Evolutionary conservation across 495 filamentous ascomycete genomes (phyloP).

Genomic region (Cercophora newfieldiana): DNA sequence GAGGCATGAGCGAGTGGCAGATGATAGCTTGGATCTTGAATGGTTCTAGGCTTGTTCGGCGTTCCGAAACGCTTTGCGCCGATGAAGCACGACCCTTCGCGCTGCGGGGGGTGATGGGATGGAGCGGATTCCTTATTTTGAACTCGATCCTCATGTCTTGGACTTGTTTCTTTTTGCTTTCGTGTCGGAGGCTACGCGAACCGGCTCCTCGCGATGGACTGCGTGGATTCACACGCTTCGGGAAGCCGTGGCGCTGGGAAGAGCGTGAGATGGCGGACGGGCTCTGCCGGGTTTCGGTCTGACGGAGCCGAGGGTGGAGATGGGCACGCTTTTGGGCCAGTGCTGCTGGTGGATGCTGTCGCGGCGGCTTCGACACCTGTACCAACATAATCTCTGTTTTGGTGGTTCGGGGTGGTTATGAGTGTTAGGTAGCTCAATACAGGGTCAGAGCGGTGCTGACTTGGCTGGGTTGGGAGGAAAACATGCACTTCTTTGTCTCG

Average conservation of each 20-base stretch:
- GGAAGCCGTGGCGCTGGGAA: slow-evolving; percentile 3
- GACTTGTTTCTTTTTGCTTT: slow-evolving; percentile 18
- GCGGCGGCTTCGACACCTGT: slow-evolving; percentile 16
- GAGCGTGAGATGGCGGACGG: not conserved
- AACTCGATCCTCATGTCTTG: slow-evolving; percentile 11
- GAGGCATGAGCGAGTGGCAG: slow-evolving; percentile 47
- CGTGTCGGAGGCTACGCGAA: slow-evolving; percentile 6
- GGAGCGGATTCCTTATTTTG: slow-evolving; percentile 7
- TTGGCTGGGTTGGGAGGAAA: not conserved
- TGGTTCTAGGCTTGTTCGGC: slow-evolving; percentile 1
- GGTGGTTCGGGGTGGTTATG: not conserved
- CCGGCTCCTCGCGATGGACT: not conserved
- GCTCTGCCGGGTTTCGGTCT: not conserved
- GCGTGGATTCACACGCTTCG: not conserved
- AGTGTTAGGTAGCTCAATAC: slow-evolving; percentile 9
- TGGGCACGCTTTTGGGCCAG: not conserved
- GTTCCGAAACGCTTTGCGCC: not conserved
- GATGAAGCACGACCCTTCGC: not conserved
- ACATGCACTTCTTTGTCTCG: not conserved
- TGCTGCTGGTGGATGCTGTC: not conserved
- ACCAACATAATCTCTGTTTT: slow-evolving; percentile 14
- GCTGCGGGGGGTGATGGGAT: not conserved
- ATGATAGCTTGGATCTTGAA: not conserved
- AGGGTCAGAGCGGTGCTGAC: slow-evolving; percentile 1
- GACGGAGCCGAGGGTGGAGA: slow-evolving; percentile 1